These are phyloP conservation scores for Leptomonas seymouri DNA, from an alignment of 208 protist species.

Conservation along the genomic window DNA sequence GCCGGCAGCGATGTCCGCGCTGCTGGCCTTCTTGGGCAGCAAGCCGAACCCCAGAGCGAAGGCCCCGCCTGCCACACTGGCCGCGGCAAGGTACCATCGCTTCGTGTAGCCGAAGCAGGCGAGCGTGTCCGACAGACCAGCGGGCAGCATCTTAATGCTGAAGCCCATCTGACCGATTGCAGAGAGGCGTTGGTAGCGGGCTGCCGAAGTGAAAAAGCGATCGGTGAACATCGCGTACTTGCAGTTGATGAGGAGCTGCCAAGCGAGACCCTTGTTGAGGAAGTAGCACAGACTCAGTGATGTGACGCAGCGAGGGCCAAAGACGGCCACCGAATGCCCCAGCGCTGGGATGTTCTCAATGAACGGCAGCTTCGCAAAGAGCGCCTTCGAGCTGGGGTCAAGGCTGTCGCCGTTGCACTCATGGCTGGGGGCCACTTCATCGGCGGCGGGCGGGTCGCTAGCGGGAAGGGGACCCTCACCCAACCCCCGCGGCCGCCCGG, in stretches of 20 bases:
- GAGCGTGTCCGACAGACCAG: conserved; percentile 67
- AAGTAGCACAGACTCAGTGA: conserved; percentile 48
- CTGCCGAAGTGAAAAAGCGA: conserved; percentile 33
- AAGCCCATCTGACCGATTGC: conserved; percentile 38
- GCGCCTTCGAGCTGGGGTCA: conserved; percentile 7
- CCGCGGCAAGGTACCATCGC: conserved; percentile 66
- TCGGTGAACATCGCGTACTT: conserved; percentile 53
- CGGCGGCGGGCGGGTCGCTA: conserved; percentile 3
- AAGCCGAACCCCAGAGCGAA: conserved; percentile 36
- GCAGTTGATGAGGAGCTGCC: conserved; percentile 41
- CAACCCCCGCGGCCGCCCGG: conserved; percentile 13
- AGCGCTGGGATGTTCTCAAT: conserved; percentile 45
- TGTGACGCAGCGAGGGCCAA: conserved; percentile 35
- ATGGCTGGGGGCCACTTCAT: not conserved
- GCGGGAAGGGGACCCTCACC: not conserved
- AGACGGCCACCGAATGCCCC: conserved; percentile 38
- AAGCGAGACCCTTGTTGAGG: conserved; percentile 53
- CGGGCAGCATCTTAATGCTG: conserved; percentile 64
- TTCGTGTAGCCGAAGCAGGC: conserved; percentile 79
- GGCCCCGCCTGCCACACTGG: conserved; percentile 27
- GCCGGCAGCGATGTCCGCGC: conserved; percentile 28
- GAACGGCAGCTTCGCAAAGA: conserved; percentile 34
- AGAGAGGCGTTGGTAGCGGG: conserved; percentile 40
- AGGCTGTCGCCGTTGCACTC: not conserved
- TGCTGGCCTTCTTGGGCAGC: conserved; percentile 36